Evolutionary conservation across 805 yeast genomes (phyloP), one percentile per base, ranked within the genome.

Genomic region (Ogataea nonfermentans): DNA sequence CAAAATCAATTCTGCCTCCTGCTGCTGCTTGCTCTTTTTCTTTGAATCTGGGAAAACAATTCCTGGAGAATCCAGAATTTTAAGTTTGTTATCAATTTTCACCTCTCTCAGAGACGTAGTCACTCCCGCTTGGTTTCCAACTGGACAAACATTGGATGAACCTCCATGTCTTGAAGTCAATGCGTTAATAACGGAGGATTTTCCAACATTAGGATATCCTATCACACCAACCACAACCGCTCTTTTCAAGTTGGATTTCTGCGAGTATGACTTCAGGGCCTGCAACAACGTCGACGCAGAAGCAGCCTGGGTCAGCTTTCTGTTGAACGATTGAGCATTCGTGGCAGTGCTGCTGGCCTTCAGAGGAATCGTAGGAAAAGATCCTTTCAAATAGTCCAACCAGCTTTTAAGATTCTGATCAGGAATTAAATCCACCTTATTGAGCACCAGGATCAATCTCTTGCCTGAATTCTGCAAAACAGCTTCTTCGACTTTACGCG

Each of bases 161-260:
- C 81, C 79, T 43, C 81, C 81, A 61, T 86, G 95, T 64, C 93
- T 81, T 38, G 86, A 74, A 3, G 88, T 80, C 50, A 91, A 71
- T 2, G 97, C 84, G 63, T 91, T 91, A 58, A 91, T 93, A 42
- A 93, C 84, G 13, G 96, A 87, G 3, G 96, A 89, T 62, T 90
- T 90, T 56, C 98, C 98, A 37, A 91, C 97, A 61, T 91, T 91
- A 35, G 99, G 99, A 67, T 89, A 91, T 12, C 99, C 99, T 51
- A 91, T 85, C 29, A 91, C 95, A 62, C 99, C 98, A 32, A 88
- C 97, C 31, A 87, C 76, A 41, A 90, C 83, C 10, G 95, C 79
- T 61, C 98, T 80, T 59, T 90, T 90, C 55, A 90, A 73, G 58
- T 89, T 85, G 15, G 89, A 76, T 63, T 84, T 84, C 48, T 76